Evolutionary conservation across 2,329 filamentous ascomycete genomes (phyloP).

Genomic region (Xylariaceae sp.): DNA sequence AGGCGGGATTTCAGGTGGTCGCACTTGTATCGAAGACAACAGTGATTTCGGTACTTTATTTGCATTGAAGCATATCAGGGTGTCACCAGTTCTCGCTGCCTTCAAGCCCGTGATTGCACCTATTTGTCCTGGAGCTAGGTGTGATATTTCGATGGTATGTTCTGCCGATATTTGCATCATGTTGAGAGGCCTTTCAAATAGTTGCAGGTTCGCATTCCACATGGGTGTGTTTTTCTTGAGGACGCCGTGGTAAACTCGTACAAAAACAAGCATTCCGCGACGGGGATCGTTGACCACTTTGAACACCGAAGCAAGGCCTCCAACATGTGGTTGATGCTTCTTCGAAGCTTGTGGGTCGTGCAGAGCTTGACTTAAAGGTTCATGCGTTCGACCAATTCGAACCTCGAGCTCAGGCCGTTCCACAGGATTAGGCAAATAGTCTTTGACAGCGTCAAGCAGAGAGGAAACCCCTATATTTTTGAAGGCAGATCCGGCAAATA

Average conservation of each 20-base stretch:
- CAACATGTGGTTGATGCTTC: constrained; percentile 42
- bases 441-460: constrained; percentile 82
- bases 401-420: constrained; percentile 82
- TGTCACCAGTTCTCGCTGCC: constrained; percentile 90
- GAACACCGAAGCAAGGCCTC: constrained; percentile 73
- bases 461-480: constrained; percentile 93
- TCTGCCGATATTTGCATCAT: constrained; percentile 89
- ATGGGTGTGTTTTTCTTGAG: constrained; percentile 73
- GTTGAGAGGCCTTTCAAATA: constrained; percentile 78
- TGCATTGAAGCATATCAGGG: constrained; percentile 73
- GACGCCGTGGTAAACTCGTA: constrained; percentile 86
- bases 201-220: constrained; percentile 83
- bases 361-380: constrained; percentile 48
- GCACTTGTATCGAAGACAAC: constrained; percentile 76
- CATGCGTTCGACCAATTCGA: constrained; percentile 62
- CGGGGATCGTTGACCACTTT: constrained; percentile 91
- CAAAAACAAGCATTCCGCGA: constrained; percentile 86
- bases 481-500: constrained; percentile 92
- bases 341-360: constrained; percentile 35
- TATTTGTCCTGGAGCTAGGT: constrained; percentile 85
- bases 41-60: constrained; percentile 66
- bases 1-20: constrained; percentile 86
- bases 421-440: constrained; percentile 80
- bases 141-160: constrained; percentile 80
- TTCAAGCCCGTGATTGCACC: constrained; percentile 91